These are phyloP conservation scores for Colletotrichum theobromicola DNA, from an alignment of 2,329 filamentous ascomycete species.

Conservation along the genomic window DNA sequence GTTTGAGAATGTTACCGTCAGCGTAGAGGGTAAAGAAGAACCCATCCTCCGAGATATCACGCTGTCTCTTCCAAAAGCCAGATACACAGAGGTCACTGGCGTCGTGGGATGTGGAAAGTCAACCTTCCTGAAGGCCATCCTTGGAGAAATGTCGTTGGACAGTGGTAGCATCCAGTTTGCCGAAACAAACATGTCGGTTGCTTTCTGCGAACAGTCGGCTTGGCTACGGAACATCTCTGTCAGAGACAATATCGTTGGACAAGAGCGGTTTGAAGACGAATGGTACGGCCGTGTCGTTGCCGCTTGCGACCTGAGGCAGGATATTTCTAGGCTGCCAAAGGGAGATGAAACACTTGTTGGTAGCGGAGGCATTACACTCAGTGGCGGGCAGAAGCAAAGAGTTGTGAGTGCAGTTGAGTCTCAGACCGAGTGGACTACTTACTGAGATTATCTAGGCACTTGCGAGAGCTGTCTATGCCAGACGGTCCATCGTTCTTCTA, in stretches of 20 bases:
- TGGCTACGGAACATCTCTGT: constrained; percentile 26
- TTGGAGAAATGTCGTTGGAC: constrained; percentile 19
- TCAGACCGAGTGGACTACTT: fast-evolving
- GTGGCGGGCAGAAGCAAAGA: constrained; percentile 28
- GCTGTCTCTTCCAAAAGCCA: not conserved
- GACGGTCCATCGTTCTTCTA: not conserved
- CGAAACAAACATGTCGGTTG: not conserved
- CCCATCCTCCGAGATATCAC: not conserved
- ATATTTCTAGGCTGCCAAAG: constrained; percentile 22
- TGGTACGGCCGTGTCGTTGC: constrained; percentile 35
- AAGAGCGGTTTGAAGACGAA: constrained; percentile 24
- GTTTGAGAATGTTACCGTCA: not conserved
- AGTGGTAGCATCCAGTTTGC: not conserved
- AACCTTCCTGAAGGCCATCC: constrained; percentile 25
- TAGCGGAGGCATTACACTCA: constrained; percentile 22
- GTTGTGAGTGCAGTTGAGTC: constrained; percentile 12
- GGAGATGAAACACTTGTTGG: constrained; percentile 13
- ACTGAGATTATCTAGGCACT: not conserved
- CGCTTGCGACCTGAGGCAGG: constrained; percentile 20
- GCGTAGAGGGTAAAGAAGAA: not conserved
- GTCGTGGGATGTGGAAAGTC: constrained; percentile 23
- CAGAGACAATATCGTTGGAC: constrained; percentile 24
- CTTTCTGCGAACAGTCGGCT: constrained; percentile 24
- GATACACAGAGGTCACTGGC: not conserved
- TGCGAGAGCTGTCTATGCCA: constrained; percentile 2